Base-by-base conservation (phyloP, 345 rosid species). In the Geranium brycei region DNA sequence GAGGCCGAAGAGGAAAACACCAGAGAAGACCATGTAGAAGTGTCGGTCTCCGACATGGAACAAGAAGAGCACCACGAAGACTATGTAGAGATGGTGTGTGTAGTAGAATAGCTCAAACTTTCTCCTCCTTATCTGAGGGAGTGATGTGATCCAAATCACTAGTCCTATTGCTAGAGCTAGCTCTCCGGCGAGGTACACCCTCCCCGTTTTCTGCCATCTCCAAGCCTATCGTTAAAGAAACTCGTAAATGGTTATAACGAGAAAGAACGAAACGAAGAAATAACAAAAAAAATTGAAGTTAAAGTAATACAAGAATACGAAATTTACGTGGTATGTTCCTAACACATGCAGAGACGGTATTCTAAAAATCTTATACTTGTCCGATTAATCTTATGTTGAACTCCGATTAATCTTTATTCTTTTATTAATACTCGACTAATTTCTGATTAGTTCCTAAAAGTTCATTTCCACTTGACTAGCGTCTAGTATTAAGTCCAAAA, bases 21-120 rank as follows among this genome's bases (percentile, higher is more conserved):
- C 96, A 41, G 88, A 79, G 62, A 91, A 77, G 47, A 88, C 79
- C 68, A 68, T 66, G 55, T 88, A 91, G 73, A 88, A 85, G 75
- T 91, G 97, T 32, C 96, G 76, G 72, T 91, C 96, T 61, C 96
- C 97, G 13, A 75, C 86, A 78, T 91, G 97, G 70, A 91, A 80
- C 83, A 91, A 66, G 86, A 82, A 91, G 68, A 83, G 75, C 41
- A 83, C 68, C 57, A 91, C 71, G 78, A 91, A 91, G 53, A 83
- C 28, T 19, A 77, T 65, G 80, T 88, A 88, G 31, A 88, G 74
- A 73, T 91, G 96, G 73, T 91, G 97, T 0, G 85, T 81, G 73
- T 77, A 86, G 68, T 88, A 91, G 74, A 88, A 88, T 30, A 86
- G 58, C 67, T 91, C 93, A 64, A 91, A 91, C 66, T 63, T 80